Conservation (phyloP, 2,329 filamentous ascomycete species). For the Taxawa tesnikishii region DNA sequence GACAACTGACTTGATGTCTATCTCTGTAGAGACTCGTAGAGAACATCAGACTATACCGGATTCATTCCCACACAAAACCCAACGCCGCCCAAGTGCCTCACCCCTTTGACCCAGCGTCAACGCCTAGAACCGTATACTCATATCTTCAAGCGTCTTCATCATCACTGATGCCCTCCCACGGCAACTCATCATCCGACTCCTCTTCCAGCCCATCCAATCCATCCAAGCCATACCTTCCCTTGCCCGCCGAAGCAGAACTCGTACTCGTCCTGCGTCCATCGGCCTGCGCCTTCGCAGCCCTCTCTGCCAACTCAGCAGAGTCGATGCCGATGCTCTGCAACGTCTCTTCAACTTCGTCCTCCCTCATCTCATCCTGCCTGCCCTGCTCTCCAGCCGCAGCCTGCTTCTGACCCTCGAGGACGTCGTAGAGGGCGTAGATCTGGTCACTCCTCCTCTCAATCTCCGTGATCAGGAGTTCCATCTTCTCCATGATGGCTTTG, state of each 20-base stretch:
- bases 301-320: conserved; percentile 19
- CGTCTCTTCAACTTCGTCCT: conserved; percentile 29
- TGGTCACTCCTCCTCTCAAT: conserved; percentile 66
- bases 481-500: conserved; percentile 46
- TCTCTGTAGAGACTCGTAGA: too few species aligned
- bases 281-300: conserved; percentile 10
- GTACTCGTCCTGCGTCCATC: conserved; percentile 10
- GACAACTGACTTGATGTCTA: too few species aligned
- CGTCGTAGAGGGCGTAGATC: conserved; percentile 73
- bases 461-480: conserved; percentile 48
- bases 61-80: too few species aligned
- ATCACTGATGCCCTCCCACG: conserved; percentile 20
- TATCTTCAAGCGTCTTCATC: too few species aligned
- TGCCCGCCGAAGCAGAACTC: conserved; percentile 5
- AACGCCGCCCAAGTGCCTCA: too few species aligned
- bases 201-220: conserved; percentile 11
- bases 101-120: too few species aligned
- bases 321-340: conserved; percentile 28
- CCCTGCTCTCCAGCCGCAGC: conserved; percentile 52
- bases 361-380: conserved; percentile 39
- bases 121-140: too few species aligned
- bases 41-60: too few species aligned
- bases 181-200: conserved; percentile 16
- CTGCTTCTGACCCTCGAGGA: conserved; percentile 66
- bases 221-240: too few species aligned